Evolutionary conservation across 2,329 filamentous ascomycete genomes (phyloP), one percentile per base, ranked within the genome.

Genomic region (Sporothrix brasiliensis): DNA sequence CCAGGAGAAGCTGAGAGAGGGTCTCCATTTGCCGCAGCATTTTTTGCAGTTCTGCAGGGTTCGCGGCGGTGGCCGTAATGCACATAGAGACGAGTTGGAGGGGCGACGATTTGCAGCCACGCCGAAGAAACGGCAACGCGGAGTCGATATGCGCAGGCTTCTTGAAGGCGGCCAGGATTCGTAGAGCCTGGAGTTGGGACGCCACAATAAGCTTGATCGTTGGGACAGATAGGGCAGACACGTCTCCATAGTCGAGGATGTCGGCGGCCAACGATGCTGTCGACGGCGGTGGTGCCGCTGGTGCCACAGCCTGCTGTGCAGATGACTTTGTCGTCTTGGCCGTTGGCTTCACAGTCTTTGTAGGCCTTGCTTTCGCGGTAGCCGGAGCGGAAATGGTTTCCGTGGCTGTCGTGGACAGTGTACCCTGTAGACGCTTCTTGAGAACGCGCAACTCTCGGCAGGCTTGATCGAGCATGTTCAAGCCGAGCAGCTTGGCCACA

Each of bases 391-490:
- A 10, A 1, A 21, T 19, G 10, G 27, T 34, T 4, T 63, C 56
- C 1, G 24, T 19, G 3, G 66, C 0, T 9, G 70, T 61, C 19
- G 75, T 75, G 1, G 65, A 10, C 11, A 67, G 68, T 30, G 75
- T 70, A n/a, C 72, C 74, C 61, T 91, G 87, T 56, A 94, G 75
- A 44, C 88, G 84, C 72, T 81, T 84, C 77, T 92, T 93, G 73
- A 94, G 77, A 13, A 89, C 80, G 53, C 86, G 83, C 71, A 94
- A 77, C 75, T 94, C 91, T 75, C 88, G 91, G 54, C 88, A 79
- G 0, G 92, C 91, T 70, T 90, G 82, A n/a, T 88, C 86, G 60
- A 91, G 86, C 67, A 93, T 78, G 0, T 87, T 87, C 63, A 92
- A 81, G 0, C 82, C 81, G 16, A 93, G 80, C 0, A 94, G 81